Base-by-base conservation (phyloP, 202 grass and related monocot genomes). In the Hordeum pubiflorum region DNA sequence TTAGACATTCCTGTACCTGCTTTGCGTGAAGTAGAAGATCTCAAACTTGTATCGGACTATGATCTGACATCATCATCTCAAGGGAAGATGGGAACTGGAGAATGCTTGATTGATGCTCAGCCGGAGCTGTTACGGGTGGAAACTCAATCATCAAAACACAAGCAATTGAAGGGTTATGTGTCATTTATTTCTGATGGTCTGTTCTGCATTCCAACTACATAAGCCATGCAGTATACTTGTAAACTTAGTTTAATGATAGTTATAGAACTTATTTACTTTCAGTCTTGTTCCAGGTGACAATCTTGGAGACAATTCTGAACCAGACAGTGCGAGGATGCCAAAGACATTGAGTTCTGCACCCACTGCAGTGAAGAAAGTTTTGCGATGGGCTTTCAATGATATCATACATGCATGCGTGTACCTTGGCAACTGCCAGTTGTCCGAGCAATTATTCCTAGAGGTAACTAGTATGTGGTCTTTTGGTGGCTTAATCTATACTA, bases 331-430 rank as follows among this genome's bases (percentile, higher is more conserved):
- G 86, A 87, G 56, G 64, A 61, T 68, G 77, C 40, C 58, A 81
- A 78, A 84, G 17, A 20, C 14, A 41, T 81, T 69, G 7, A 40
- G 68, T 70, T 89, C 26, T 60, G 63, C 73, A 86, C 83, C 87
- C 63, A 10, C 13, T 64, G 74, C 83, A 62, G 64, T 87, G 83
- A 83, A 62, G 77, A 85, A 37, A 14, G 34, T 92, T 39, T 79
- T 97, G 73, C 85, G 82, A 80, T 92, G 90, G 71, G 82, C 94
- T 64, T 97, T 94, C 81, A 97, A 92, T 80, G 91, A 97, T 86
- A 79, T 92, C 10, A 73, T 97, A 75, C 84, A 89, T 89, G 82
- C 76, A 4, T 94, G 89, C 57, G 90, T 79, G 81, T 31, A 43
- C 40, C 50, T 58, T 57, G 65, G 69, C 9, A 89, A 91, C 33